Percentiles rank a stretch among this genome's conserved stretches.
phyloP scores from a whole-genome alignment of 225 moss, liverwort and hornwort species.

The Pleurozium schreberi region DNA sequence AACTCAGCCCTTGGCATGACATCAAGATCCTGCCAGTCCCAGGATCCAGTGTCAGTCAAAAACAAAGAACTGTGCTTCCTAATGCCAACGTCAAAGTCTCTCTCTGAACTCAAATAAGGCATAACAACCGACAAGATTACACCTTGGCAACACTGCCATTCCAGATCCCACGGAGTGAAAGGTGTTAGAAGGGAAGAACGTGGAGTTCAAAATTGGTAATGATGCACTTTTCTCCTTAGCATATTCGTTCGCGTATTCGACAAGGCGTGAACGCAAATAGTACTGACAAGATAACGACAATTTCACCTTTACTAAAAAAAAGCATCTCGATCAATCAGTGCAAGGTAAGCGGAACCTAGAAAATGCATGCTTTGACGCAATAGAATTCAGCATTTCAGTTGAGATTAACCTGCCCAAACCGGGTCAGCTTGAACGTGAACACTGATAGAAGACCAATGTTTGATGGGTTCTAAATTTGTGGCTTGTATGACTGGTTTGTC shows the following conservation, averaged over 20 bases:
- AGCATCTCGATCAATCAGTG: not conserved
- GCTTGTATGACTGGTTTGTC: no score
- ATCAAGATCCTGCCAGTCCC: conserved; percentile 25
- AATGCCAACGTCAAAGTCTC: not conserved
- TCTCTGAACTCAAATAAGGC: not conserved
- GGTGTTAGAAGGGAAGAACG: not conserved
- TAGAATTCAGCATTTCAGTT: not conserved
- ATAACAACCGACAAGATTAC: not conserved
- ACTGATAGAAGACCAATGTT: no score
- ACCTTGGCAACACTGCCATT: not conserved
- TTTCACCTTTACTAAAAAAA: not conserved
- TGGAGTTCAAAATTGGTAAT: not conserved
- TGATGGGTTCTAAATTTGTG: no score
- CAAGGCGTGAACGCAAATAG: not conserved
- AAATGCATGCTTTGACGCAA: not conserved
- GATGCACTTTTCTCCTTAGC: not conserved
- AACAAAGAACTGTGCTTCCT: not conserved
- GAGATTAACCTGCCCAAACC: conserved; percentile 10
- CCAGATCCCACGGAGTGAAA: not conserved
- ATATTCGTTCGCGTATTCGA: not conserved
- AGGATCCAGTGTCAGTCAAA: not conserved
- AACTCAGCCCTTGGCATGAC: conserved; percentile 12
- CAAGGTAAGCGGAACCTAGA: not conserved
- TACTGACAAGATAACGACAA: not conserved
- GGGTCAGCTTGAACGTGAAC: not conserved